A percentile compares a stretch with the other conserved stretches of the same genome.
Conservation (phyloP, 805 yeast genomes). For the Starmera pachycereana region DNA sequence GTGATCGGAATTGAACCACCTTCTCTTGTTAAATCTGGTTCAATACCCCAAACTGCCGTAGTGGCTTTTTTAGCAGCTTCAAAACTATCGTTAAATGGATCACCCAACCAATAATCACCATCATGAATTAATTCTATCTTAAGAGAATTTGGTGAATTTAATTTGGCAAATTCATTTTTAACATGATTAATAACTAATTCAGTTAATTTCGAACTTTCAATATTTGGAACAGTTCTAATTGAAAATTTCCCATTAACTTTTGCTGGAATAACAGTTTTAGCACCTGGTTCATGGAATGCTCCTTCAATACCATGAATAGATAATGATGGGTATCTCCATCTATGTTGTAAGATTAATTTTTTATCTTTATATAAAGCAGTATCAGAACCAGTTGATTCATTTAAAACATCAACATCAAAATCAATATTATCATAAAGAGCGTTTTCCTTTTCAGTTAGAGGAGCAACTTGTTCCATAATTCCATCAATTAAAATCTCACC, state of each 20-base stretch:
- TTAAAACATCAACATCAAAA: slow-evolving; percentile 73
- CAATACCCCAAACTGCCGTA: slow-evolving; percentile 85
- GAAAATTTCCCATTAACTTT: slow-evolving; percentile 91
- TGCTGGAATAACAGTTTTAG: slow-evolving; percentile 97
- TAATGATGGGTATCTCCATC: slow-evolving; percentile 98
- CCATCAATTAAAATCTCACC: slow-evolving; percentile 89
- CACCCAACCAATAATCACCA: slow-evolving; percentile 94
- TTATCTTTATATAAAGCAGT: slow-evolving; percentile 71
- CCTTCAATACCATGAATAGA: slow-evolving; percentile 97
- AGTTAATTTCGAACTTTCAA: slow-evolving; percentile 71
- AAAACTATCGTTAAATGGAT: slow-evolving; percentile 87
- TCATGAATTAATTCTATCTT: slow-evolving; percentile 77
- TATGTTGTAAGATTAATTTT: slow-evolving; percentile 85
- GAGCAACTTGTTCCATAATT: slow-evolving; percentile 88
- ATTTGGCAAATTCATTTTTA: slow-evolving; percentile 49
- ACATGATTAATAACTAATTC: slow-evolving; percentile 66
- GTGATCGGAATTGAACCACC: slow-evolving; percentile 99
- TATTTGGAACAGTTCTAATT: slow-evolving; percentile 94
- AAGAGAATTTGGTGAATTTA: slow-evolving; percentile 69
- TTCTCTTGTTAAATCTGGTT: slow-evolving; percentile 96
- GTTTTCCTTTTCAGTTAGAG: slow-evolving; percentile 73
- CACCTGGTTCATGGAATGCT: slow-evolving; percentile 91
- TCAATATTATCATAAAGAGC: slow-evolving; percentile 77
- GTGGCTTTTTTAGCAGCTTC: slow-evolving; percentile 94
- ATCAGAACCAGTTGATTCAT: slow-evolving; percentile 80